Evolutionary conservation across 2,329 filamentous ascomycete species (phyloP).

Genomic region (Fusarium metavorans): DNA sequence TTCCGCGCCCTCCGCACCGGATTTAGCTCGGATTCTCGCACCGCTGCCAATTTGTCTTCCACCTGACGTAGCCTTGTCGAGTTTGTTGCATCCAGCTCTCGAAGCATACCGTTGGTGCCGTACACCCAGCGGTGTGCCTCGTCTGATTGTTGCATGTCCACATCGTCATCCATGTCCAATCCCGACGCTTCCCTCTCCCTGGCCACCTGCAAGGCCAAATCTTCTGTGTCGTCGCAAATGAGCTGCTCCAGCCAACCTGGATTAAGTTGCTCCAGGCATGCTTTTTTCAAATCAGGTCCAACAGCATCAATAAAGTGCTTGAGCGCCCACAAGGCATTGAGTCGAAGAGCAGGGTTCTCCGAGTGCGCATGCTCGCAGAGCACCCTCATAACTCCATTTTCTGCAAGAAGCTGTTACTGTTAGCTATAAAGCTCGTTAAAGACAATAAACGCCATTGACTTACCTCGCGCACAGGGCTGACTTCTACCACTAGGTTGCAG

Average conservation of each 20-base stretch:
- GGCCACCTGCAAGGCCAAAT: constrained; percentile 59
- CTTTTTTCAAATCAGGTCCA: constrained; percentile 78
- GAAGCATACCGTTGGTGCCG: constrained; percentile 47
- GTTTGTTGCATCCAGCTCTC: constrained; percentile 49
- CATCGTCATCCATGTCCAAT: constrained; percentile 68
- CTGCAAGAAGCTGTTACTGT: constrained; percentile 73
- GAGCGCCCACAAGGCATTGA: constrained; percentile 92
- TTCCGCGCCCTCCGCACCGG: constrained; percentile 75
- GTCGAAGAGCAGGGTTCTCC: constrained; percentile 79
- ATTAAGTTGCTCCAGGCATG: constrained; percentile 81
- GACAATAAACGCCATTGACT: constrained; percentile 49
- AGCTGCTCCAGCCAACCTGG: constrained; percentile 84
- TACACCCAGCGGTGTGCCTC: constrained; percentile 56
- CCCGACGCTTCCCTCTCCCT: constrained; percentile 44
- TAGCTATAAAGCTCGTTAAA: constrained; percentile 20
- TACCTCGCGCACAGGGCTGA: constrained; percentile 91
- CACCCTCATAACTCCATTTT: constrained; percentile 78
- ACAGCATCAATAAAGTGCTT: constrained; percentile 88
- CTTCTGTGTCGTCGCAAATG: constrained; percentile 74
- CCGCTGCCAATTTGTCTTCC: constrained; percentile 60
- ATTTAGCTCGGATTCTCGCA: constrained; percentile 77
- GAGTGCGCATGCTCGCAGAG: constrained; percentile 89
- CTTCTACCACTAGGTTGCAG: constrained; percentile 87
- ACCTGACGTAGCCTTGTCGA: constrained; percentile 62
- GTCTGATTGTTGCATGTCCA: constrained; percentile 66